Evolutionary conservation across 2,329 filamentous ascomycete genomes (phyloP).

Genomic region (Coleophoma cylindrospora): DNA sequence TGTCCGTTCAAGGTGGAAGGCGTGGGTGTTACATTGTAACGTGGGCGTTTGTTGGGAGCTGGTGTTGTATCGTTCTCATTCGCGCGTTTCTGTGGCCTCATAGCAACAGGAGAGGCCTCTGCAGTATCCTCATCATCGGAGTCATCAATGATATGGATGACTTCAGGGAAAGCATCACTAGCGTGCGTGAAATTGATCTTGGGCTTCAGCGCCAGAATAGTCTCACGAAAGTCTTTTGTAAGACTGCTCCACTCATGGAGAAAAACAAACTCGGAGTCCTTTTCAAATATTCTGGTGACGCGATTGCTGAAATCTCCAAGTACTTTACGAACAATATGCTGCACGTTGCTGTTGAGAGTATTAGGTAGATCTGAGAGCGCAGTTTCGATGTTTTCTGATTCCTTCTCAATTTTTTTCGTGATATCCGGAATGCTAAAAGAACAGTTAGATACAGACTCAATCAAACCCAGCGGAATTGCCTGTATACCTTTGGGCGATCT

Average conservation of each 20-base stretch:
- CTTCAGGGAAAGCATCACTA: neutral
- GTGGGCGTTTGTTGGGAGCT: no score
- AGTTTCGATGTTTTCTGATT: constrained; percentile 45
- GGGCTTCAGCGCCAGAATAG: constrained; percentile 27
- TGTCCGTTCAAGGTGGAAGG: neutral
- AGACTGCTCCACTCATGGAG: constrained; percentile 31
- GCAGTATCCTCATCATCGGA: constrained; percentile 3
- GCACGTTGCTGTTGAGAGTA: constrained; percentile 57
- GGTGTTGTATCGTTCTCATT: no score
- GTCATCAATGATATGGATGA: constrained; percentile 4
- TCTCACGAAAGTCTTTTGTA: constrained; percentile 27
- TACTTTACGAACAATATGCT: constrained; percentile 56
- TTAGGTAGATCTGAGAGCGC: constrained; percentile 59
- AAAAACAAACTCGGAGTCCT: constrained; percentile 31
- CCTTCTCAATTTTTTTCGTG: constrained; percentile 17
- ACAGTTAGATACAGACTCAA: constrained; percentile 6
- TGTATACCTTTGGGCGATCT: constrained; percentile 32
- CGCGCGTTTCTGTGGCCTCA: no score
- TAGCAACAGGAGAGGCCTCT: neutral
- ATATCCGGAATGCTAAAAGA: constrained; percentile 33
- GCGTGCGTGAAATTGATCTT: constrained; percentile 1
- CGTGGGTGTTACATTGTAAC: no score
- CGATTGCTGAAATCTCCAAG: constrained; percentile 51
- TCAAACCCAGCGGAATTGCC: neutral
- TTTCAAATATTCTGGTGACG: constrained; percentile 39